These are phyloP conservation scores for Aspergillus conjunctus DNA, from an alignment of 495 filamentous ascomycete species.

Conservation along the genomic window DNA sequence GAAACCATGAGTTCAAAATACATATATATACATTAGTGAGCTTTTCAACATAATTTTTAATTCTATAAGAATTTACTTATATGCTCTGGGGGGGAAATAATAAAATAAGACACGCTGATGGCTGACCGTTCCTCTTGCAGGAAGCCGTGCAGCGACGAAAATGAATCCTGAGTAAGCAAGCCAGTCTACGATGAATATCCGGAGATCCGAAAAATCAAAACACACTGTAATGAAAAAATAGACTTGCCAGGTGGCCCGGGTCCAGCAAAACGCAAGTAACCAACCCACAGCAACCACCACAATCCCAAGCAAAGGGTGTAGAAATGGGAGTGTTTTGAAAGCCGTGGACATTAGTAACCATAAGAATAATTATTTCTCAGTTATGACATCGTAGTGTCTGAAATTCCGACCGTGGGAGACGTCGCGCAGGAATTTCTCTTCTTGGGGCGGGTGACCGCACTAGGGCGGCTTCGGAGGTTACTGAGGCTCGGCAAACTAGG, in stretches of 20 bases:
- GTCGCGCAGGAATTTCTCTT: slow-evolving; percentile 12
- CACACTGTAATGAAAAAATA: slow-evolving; percentile 33
- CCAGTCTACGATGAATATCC: slow-evolving; percentile 35
- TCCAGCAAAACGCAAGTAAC: slow-evolving; percentile 21
- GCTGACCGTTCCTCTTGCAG: not conserved
- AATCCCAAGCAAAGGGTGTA: not conserved
- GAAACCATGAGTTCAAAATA: not conserved
- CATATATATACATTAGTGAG: too few species aligned
- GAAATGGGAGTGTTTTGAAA: not conserved
- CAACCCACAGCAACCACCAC: slow-evolving; percentile 7
- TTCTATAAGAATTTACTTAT: not conserved
- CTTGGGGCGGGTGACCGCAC: slow-evolving; percentile 33
- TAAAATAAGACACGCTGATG: not conserved
- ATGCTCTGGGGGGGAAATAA: not conserved
- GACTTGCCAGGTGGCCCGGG: slow-evolving; percentile 37
- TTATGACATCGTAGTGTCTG: not conserved
- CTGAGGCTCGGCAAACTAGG: slow-evolving; percentile 44
- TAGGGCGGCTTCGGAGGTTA: slow-evolving; percentile 53
- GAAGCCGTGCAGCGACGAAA: slow-evolving; percentile 42
- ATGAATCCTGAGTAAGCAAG: slow-evolving; percentile 37
- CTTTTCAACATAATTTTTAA: too few species aligned
- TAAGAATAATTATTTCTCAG: slow-evolving; percentile 5
- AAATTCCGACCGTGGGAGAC: slow-evolving; percentile 8
- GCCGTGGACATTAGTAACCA: slow-evolving; percentile 5
- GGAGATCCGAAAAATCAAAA: slow-evolving; percentile 44